Conservation (phyloP, 2,329 filamentous ascomycete genomes). For the Aaosphaeria arxii region DNA sequence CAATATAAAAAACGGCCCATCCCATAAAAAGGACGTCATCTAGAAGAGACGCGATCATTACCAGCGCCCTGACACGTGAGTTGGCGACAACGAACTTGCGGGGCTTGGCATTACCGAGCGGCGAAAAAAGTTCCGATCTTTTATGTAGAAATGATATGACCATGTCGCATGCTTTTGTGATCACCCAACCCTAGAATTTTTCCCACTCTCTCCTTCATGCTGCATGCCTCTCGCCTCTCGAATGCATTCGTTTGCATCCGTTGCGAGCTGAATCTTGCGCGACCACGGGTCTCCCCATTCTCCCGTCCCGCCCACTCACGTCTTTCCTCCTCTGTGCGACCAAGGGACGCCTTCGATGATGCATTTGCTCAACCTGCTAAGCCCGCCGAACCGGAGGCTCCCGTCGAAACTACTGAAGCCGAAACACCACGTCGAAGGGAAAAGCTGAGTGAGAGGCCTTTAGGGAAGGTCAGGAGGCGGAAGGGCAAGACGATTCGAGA, state of each 20-base stretch:
- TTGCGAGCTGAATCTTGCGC: constrained; percentile 33
- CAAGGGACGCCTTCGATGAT: constrained; percentile 16
- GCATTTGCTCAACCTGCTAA: constrained; percentile 1
- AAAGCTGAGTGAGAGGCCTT: constrained; percentile 9
- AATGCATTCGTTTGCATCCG: constrained; percentile 38
- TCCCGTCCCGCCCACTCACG: constrained; percentile 14
- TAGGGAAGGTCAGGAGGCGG: constrained; percentile 17
- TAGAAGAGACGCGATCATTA: constrained; percentile 1
- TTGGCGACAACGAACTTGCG: constrained; percentile 22
- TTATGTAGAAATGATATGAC: not conserved
- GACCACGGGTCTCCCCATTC: constrained; percentile 13
- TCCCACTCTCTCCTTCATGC: not conserved
- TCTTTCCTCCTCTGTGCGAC: constrained; percentile 30
- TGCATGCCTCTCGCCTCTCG: constrained; percentile 35
- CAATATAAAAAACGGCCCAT: constrained; percentile 4
- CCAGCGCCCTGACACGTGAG: constrained; percentile 27
- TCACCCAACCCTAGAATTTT: not conserved
- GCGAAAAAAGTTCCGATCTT: not conserved
- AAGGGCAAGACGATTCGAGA: constrained; percentile 26
- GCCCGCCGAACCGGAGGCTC: not conserved
- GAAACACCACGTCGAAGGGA: constrained; percentile 3
- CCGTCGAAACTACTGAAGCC: not conserved
- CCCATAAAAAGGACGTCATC: not conserved
- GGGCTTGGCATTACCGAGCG: constrained; percentile 10
- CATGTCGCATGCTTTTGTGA: not conserved